Evolutionary conservation across 305 asterid genomes (phyloP), one percentile per base, ranked within the genome.

Genomic region (Fraxinus paxiana): DNA sequence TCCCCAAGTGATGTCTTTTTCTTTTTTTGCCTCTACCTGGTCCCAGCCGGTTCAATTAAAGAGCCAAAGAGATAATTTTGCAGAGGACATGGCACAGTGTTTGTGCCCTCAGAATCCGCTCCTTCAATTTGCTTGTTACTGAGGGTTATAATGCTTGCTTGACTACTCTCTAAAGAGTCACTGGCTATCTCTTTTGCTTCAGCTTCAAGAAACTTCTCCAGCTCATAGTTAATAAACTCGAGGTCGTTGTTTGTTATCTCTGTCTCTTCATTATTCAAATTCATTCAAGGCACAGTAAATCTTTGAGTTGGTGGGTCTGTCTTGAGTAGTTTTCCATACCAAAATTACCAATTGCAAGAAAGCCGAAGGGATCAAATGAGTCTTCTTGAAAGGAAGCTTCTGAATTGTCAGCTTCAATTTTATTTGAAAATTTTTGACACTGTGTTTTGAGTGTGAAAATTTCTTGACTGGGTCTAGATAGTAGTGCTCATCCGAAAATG

Each of bases 281-380:
- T 83, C 26, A 87, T 85, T 12, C 63, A 63, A 75, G 88, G 85
- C 75, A 83, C 81, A 2, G 90, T 84, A 73, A 94, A 86, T 31
- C 90, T 89, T 80, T 97, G 97, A 67, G 98, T 90, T 76, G 97
- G 88, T 79, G 94, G 92, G 63, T 89, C 93, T 71, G 88, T 80
- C 79, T 73, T 77, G 72, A 72, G 81, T 75, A 89, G 81, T 24
- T 24, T 83, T 90, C 92, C 85, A 81, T 81, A 63, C 97, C 97
- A 8, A 94, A 89, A 84, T 94, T 94, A 22, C 97, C 97, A 85
- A 94, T 94, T 83, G 97, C 87, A 75, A 94, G 97, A 84, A 94
- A 91, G 31, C 92, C 96, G 80, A 88, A 90, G 72, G 89, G 88
- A 76, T 90, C 89, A 28, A 81, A 78, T 79, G 76, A 71, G 80